Evolutionary conservation across 371 early-diverging fungal genomes (phyloP).

Genomic region (Saksenaea vasiformis): DNA sequence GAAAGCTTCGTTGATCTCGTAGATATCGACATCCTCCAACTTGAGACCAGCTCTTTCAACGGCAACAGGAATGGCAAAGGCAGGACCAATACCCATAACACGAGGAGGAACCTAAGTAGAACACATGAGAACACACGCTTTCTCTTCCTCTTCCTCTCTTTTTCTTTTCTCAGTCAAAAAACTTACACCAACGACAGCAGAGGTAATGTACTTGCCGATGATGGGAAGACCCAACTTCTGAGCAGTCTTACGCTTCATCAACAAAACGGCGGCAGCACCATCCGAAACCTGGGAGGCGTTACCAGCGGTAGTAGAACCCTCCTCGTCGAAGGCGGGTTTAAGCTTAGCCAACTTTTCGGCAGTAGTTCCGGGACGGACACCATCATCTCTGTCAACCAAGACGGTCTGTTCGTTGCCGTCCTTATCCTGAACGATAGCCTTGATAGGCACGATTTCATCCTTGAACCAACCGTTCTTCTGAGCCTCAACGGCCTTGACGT

Average conservation of each 20-base stretch:
- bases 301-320: conserved; percentile 95
- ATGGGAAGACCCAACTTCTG: conserved; percentile 85
- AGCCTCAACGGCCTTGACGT: conserved; percentile 81
- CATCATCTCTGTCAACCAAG: conserved; percentile 85
- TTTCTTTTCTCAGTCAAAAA: not conserved
- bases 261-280: conserved; percentile 96
- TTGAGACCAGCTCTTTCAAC: conserved; percentile 81
- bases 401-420: conserved; percentile 71
- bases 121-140: not conserved
- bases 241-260: conserved; percentile 94
- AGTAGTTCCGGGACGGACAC: conserved; percentile 86
- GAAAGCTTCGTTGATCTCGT: conserved; percentile 97
- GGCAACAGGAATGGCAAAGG: conserved; percentile 91
- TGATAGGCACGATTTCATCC: conserved; percentile 92
- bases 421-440: conserved; percentile 72
- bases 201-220: conserved; percentile 88
- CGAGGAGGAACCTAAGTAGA: conserved; percentile 71
- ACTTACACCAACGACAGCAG: conserved; percentile 86
- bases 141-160: not conserved
- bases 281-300: conserved; percentile 99
- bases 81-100: conserved; percentile 97
- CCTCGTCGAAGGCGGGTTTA: conserved; percentile 86
- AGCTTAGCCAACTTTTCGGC: conserved; percentile 84
- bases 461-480: conserved; percentile 91
- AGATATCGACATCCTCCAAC: conserved; percentile 75